These are phyloP conservation scores for Fragilaria crotonensis DNA, from an alignment of 108 stramenopile species.

Conservation along the genomic window DNA sequence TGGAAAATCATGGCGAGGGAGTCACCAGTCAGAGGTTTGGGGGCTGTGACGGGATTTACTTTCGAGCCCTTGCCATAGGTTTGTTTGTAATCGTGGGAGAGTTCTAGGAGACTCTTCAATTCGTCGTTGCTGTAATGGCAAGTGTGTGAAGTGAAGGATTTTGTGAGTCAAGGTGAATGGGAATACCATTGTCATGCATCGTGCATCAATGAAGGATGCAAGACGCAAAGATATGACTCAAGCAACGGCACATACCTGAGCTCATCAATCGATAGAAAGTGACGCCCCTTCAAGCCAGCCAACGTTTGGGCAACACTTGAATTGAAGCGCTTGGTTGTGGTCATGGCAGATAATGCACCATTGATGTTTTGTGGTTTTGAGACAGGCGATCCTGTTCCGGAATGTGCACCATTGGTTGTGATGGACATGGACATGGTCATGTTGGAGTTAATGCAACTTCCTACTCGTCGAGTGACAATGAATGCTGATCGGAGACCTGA, in stretches of 20 bases:
- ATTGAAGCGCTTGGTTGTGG: neutral
- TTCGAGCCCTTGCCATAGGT: slow-evolving; percentile 51
- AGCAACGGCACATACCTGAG: slow-evolving; percentile 39
- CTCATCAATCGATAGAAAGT: slow-evolving; percentile 80
- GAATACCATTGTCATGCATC: neutral
- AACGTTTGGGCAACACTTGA: neutral
- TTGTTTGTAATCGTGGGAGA: slow-evolving; percentile 65
- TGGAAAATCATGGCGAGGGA: slow-evolving; percentile 94
- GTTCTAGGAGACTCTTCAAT: slow-evolving; percentile 72
- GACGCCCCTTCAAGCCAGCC: slow-evolving; percentile 37
- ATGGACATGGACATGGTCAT: no score
- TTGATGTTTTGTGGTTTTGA: no score
- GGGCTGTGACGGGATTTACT: slow-evolving; percentile 26
- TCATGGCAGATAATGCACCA: no score
- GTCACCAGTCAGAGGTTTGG: slow-evolving; percentile 77
- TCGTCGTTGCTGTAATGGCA: slow-evolving; percentile 56
- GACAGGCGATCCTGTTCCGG: no score
- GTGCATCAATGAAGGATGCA: neutral
- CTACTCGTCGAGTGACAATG: no score
- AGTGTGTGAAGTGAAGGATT: neutral
- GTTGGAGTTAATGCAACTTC: no score
- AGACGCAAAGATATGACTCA: neutral
- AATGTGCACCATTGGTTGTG: no score
- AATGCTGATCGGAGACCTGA: no score
- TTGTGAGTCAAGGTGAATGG: neutral